Evolutionary conservation across 768 basidiomycete species (phyloP), one percentile per base, ranked within the genome.

Genomic region (Leccinum disarticulatum): DNA sequence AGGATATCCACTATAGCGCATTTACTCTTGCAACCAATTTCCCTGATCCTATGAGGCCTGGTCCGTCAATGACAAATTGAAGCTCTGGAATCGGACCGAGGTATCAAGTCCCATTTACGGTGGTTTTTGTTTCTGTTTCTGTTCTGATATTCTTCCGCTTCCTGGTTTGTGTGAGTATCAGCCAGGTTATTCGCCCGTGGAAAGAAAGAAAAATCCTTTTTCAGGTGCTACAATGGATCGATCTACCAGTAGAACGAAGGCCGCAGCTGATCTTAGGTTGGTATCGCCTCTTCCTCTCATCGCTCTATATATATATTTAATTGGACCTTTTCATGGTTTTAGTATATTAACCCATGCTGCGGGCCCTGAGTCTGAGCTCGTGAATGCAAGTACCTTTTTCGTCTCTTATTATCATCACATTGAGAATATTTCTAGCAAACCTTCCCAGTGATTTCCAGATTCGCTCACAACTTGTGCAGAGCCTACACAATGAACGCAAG

Each of bases 261-360:
- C 92, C 93, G 0, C 87, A 89, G 61, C 73, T 93, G 49, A 87
- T 93, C 54, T 78, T 85, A 71, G 87, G 88, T 86, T 62, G 47
- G 76, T 4, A 19, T 47, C 4, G 3, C 4, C 35, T 54, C 35
- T 49, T 52, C 9, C 8, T 30, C n/a, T 55, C 19, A 25, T 47
- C n/a, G 27, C 9, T 46, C 6, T 31, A 9, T 17, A n/a, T 17
- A n/a, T 57, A 59, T 57, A 47, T 19, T 52, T 53, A 33, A 15
- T 49, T 19, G 25, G 43, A 6, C 6, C 28, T 47, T 41, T n/a
- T 17, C 22, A 27, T 41, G 51, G 41, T 6, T 6, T 52, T 50
- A 91, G 89, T 83, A 0, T 92, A 93, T 61, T 91, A 93, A 59
- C 89, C 90, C 1, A 88, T 88, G 70, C 74, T 22, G 77, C 81